phyloP scores from a whole-genome alignment of 1,139 yeast genomes.

The Diutina mesorugosa region DNA sequence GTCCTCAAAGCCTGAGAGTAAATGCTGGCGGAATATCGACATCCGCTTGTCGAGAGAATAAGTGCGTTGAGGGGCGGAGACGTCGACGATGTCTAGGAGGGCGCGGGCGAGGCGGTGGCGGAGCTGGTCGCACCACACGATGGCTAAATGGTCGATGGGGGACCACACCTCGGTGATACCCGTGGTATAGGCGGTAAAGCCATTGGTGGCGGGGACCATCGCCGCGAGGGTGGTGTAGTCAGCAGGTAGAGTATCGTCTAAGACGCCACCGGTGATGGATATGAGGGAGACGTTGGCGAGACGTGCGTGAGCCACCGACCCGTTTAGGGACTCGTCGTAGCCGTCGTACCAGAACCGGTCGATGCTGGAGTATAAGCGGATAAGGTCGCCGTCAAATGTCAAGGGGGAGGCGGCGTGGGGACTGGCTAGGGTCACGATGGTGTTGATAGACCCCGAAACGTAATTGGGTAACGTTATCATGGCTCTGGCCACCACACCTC shows the following conservation, averaged over 20 bases:
- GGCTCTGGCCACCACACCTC: conserved; percentile 82
- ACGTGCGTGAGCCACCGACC: conserved; percentile 22
- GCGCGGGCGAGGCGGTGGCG: conserved; percentile 50
- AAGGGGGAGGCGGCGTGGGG: conserved; percentile 93
- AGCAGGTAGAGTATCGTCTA: conserved; percentile 79
- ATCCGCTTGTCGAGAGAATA: conserved; percentile 41
- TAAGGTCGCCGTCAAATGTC: conserved; percentile 86
- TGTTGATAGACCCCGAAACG: conserved; percentile 55
- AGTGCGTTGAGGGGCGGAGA: conserved; percentile 29
- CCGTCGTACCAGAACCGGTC: conserved; percentile 76
- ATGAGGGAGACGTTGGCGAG: conserved; percentile 39
- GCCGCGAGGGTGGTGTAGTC: conserved; percentile 78
- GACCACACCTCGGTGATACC: conserved; percentile 93
- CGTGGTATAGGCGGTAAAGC: conserved; percentile 73
- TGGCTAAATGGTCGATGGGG: conserved; percentile 87
- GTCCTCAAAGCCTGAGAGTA: conserved; percentile 51
- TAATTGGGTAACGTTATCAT: conserved; percentile 74
- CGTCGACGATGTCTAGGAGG: conserved; percentile 48
- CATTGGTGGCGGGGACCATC: conserved; percentile 59
- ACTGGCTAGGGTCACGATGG: conserved; percentile 77
- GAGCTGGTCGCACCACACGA: conserved; percentile 93
- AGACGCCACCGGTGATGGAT: conserved; percentile 86
- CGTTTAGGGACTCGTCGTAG: conserved; percentile 10
- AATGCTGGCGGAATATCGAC: conserved; percentile 33
- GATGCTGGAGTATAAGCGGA: conserved; percentile 58